A percentile compares a stretch with the other conserved stretches of the same genome.
These are phyloP conservation scores for Posidonia australis DNA, from an alignment of 106 monocot genomes.

Conservation along the genomic window DNA sequence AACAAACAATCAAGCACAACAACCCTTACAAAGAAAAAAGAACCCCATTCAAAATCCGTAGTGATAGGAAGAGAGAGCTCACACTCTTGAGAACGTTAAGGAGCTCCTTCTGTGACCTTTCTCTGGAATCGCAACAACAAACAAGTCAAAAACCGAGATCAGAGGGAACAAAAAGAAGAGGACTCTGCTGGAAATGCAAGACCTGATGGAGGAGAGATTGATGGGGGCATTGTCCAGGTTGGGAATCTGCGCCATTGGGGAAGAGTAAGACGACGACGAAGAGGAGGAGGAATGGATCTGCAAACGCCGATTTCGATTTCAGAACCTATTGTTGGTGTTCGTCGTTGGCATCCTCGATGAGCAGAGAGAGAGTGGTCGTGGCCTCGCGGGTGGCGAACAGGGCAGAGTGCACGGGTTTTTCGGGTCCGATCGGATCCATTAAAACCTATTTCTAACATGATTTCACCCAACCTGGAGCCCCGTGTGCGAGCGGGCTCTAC, in stretches of 20 bases:
- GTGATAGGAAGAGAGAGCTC: background rate
- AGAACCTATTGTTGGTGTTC: too few species aligned
- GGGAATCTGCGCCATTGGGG: slow-evolving; percentile 82
- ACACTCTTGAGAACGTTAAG: slow-evolving; percentile 74
- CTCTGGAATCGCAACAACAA: slow-evolving; percentile 30
- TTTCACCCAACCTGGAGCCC: too few species aligned
- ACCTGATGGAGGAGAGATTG: slow-evolving; percentile 77
- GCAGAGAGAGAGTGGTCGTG: too few species aligned
- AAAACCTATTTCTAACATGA: too few species aligned
- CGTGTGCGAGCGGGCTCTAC: too few species aligned
- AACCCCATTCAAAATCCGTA: too few species aligned
- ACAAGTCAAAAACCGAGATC: background rate
- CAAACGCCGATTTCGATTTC: too few species aligned
- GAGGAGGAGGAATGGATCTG: background rate
- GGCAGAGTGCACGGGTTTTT: too few species aligned
- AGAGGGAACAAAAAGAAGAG: background rate
- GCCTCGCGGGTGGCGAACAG: too few species aligned
- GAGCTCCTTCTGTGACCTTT: slow-evolving; percentile 90
- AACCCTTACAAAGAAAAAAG: background rate
- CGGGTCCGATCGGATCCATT: too few species aligned
- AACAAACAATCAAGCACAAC: background rate
- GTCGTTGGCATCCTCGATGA: too few species aligned
- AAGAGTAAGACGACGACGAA: too few species aligned
- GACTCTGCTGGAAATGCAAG: background rate
- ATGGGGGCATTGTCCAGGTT: slow-evolving; percentile 77